Conservation (phyloP, 805 yeast genomes). For the Nakazawaea wickerhamii region DNA sequence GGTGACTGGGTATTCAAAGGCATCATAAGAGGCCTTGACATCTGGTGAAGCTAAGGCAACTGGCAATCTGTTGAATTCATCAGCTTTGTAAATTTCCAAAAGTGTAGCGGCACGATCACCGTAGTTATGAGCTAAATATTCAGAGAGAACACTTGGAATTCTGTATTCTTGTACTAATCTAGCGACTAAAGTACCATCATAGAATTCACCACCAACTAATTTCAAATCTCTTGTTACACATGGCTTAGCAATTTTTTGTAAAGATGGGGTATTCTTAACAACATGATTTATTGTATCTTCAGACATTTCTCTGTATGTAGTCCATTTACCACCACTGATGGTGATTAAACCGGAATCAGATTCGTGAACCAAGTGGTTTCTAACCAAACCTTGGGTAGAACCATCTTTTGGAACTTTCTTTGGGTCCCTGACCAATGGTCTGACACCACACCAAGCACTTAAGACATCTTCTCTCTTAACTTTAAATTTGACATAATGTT, state of each 20-base stretch:
- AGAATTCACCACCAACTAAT: slow-evolving; percentile 78
- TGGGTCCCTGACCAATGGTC: slow-evolving; percentile 90
- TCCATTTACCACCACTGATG: slow-evolving; percentile 97
- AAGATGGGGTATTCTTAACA: slow-evolving; percentile 39
- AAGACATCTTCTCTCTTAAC: slow-evolving; percentile 86
- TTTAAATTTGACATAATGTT: slow-evolving; percentile 83
- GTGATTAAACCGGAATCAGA: slow-evolving; percentile 70
- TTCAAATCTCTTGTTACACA: slow-evolving; percentile 51
- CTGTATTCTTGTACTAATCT: slow-evolving; percentile 75
- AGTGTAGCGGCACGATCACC: slow-evolving; percentile 86
- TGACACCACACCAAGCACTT: slow-evolving; percentile 95
- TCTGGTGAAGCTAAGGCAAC: slow-evolving; percentile 47
- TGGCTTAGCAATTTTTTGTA: slow-evolving; percentile 28
- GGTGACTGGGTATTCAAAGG: slow-evolving; percentile 78
- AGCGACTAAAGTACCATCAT: slow-evolving; percentile 67
- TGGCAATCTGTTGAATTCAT: slow-evolving; percentile 56
- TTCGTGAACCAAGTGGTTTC: slow-evolving; percentile 77
- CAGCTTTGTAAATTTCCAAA: slow-evolving; percentile 47
- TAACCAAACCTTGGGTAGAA: slow-evolving; percentile 82
- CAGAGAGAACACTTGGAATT: slow-evolving; percentile 68
- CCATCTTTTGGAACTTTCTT: slow-evolving; percentile 38
- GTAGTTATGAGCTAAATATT: slow-evolving; percentile 78
- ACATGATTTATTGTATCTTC: slow-evolving; percentile 83
- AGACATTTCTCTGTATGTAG: slow-evolving; percentile 97
- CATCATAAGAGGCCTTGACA: slow-evolving; percentile 31